Percentiles rank a stretch among this genome's conserved stretches.
phyloP scores from a whole-genome alignment of 352 stramenopile genomes.

The Phytophthora agathidicida region DNA sequence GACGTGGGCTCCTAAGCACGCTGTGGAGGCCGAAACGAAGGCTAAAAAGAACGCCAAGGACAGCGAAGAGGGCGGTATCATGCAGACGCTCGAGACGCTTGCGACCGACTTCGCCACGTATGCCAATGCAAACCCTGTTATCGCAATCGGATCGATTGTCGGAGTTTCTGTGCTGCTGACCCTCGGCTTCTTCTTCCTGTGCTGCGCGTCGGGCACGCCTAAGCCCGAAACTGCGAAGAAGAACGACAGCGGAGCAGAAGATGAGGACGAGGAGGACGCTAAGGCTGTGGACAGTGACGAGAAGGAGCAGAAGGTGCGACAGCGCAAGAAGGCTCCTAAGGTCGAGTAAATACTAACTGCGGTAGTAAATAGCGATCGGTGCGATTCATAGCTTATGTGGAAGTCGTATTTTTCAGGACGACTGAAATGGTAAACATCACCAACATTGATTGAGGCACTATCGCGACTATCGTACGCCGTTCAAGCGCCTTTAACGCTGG shows the following conservation, averaged over 20 bases:
- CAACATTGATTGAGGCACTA: too few species aligned
- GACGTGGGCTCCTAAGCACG: slow-evolving; percentile 81
- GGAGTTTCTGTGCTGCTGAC: slow-evolving; percentile 49
- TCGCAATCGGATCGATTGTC: slow-evolving; percentile 52
- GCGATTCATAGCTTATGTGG: too few species aligned
- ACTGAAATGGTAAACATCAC: too few species aligned
- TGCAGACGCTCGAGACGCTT: slow-evolving; percentile 47
- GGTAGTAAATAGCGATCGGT: slow-evolving; percentile 5
- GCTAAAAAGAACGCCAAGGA: slow-evolving; percentile 43
- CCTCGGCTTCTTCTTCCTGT: slow-evolving; percentile 63
- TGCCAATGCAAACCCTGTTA: slow-evolving; percentile 59
- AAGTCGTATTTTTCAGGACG: too few species aligned
- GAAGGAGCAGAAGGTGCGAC: slow-evolving; percentile 63
- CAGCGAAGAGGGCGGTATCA: slow-evolving; percentile 57
- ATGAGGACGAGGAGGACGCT: slow-evolving; percentile 44
- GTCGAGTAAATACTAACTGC: slow-evolving; percentile 39
- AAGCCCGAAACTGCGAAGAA: slow-evolving; percentile 36
- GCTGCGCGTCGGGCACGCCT: slow-evolving; percentile 44
- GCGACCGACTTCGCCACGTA: slow-evolving; percentile 54
- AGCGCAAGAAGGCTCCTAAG: slow-evolving; percentile 82
- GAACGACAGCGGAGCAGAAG: slow-evolving; percentile 36
- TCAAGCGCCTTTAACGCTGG: slow-evolving; percentile 52
- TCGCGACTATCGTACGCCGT: background rate
- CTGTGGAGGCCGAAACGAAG: slow-evolving; percentile 60
- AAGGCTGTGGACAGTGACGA: slow-evolving; percentile 46